Evolutionary conservation across 768 basidiomycete species (phyloP).

Genomic region (Krasilnikovozyma curviuscula): DNA sequence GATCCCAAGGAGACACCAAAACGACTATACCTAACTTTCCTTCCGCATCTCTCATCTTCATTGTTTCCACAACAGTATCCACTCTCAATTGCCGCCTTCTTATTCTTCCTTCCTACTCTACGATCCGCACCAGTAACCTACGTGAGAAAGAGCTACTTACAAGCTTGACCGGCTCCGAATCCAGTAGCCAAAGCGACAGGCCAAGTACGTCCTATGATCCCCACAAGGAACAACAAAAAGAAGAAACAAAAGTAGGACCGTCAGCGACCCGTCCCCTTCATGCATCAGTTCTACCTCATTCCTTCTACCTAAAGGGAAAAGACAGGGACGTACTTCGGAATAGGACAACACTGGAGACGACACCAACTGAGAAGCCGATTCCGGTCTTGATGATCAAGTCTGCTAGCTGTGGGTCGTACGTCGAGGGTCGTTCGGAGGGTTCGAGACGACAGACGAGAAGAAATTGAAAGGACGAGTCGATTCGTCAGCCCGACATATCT

Average conservation of each 20-base stretch:
- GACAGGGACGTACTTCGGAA: slow-evolving; percentile 57
- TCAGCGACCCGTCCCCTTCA: background rate
- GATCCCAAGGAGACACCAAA: no score
- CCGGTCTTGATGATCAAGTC: slow-evolving; percentile 74
- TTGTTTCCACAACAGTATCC: no score
- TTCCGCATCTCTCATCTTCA: no score
- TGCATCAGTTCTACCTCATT: no score
- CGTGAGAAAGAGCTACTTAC: background rate
- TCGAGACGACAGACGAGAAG: background rate
- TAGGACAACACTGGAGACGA: slow-evolving; percentile 71
- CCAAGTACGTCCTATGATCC: slow-evolving; percentile 61
- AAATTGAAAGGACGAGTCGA: slow-evolving; percentile 14
- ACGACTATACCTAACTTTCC: no score
- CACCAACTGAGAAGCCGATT: slow-evolving; percentile 71
- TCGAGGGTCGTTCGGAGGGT: no score
- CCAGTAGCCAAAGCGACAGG: slow-evolving; percentile 70
- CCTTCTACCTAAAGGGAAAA: no score
- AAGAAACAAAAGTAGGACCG: background rate
- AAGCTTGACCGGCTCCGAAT: slow-evolving; percentile 69
- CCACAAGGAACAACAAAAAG: background rate
- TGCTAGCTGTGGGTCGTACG: slow-evolving; percentile 34
- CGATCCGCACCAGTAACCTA: background rate
- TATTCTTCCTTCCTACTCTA: no score
- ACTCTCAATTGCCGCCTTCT: no score
- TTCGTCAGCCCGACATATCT: background rate